Conservation (phyloP, 768 basidiomycete species). For the Hygrophorus pudorinus region DNA sequence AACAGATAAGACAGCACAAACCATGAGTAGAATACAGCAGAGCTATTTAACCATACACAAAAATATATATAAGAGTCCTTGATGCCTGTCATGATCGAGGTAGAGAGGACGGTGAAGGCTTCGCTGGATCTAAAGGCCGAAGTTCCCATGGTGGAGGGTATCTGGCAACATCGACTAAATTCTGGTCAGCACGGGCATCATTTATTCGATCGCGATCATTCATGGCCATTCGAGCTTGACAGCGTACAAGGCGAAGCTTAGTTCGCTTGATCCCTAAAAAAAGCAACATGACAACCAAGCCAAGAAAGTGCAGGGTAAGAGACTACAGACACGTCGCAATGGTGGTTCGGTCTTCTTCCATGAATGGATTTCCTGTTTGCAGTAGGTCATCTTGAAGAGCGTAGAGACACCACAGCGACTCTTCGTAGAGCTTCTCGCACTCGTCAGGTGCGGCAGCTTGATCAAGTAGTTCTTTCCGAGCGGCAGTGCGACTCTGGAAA, state of each 20-base stretch:
- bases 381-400: slow-evolving; percentile 84
- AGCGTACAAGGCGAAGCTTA: slow-evolving; percentile 72
- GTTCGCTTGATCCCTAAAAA: slow-evolving; percentile 73
- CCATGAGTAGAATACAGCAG: too few relatives aligned
- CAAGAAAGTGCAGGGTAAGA: neutral
- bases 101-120: neutral
- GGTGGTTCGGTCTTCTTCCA: slow-evolving; percentile 74
- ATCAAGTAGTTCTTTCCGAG: slow-evolving; percentile 81
- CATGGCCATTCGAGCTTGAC: slow-evolving; percentile 71
- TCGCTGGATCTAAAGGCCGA: slow-evolving; percentile 23
- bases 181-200: slow-evolving; percentile 72
- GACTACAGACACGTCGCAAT: slow-evolving; percentile 59
- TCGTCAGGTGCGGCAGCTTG: slow-evolving; percentile 66
- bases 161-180: slow-evolving; percentile 63
- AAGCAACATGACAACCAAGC: slow-evolving; percentile 2
- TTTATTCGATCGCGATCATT: slow-evolving; percentile 59
- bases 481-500: slow-evolving; percentile 80
- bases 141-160: slow-evolving; percentile 66
- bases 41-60: too few relatives aligned
- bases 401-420: slow-evolving; percentile 89
- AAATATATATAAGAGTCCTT: neutral
- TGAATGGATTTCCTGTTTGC: slow-evolving; percentile 73
- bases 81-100: neutral
- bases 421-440: slow-evolving; percentile 92
- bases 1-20: neutral